These are phyloP conservation scores for Ogataea ramenticola DNA, from an alignment of 805 yeast genomes.

Conservation along the genomic window DNA sequence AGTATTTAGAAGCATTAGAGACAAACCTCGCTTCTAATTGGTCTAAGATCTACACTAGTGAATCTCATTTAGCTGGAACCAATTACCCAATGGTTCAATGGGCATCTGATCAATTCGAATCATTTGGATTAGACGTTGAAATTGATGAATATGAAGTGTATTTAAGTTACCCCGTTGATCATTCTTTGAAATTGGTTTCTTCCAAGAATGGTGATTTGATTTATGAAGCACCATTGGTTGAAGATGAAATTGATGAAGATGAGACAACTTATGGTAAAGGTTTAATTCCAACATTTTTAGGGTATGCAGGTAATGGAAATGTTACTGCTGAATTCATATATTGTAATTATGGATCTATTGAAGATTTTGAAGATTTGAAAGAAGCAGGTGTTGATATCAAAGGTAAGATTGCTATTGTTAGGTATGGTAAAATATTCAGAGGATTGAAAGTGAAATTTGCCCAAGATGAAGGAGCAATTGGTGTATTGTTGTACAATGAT, in stretches of 20 bases:
- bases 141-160: constrained; percentile 47
- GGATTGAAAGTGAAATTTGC: constrained; percentile 68
- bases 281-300: constrained; percentile 58
- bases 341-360: constrained; percentile 52
- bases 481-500: constrained; percentile 54
- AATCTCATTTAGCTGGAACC: constrained; percentile 45
- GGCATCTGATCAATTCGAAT: constrained; percentile 45
- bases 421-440: constrained; percentile 53
- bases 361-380: constrained; percentile 41
- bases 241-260: constrained; percentile 36
- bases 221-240: constrained; percentile 41
- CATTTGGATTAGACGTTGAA: constrained; percentile 42
- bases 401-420: constrained; percentile 49
- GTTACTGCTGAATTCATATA: constrained; percentile 52
- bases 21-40: constrained; percentile 36
- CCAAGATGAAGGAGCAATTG: constrained; percentile 55
- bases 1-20: constrained; percentile 10
- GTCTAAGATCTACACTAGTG: constrained; percentile 39
- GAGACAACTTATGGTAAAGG: constrained; percentile 35
- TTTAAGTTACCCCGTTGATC: constrained; percentile 49
- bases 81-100: constrained; percentile 38
- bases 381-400: constrained; percentile 35
- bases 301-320: constrained; percentile 61
- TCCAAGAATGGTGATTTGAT: constrained; percentile 15
- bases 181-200: constrained; percentile 34